Evolutionary conservation across 768 basidiomycete genomes (phyloP).

Genomic region (Cystobasidium onofrii): DNA sequence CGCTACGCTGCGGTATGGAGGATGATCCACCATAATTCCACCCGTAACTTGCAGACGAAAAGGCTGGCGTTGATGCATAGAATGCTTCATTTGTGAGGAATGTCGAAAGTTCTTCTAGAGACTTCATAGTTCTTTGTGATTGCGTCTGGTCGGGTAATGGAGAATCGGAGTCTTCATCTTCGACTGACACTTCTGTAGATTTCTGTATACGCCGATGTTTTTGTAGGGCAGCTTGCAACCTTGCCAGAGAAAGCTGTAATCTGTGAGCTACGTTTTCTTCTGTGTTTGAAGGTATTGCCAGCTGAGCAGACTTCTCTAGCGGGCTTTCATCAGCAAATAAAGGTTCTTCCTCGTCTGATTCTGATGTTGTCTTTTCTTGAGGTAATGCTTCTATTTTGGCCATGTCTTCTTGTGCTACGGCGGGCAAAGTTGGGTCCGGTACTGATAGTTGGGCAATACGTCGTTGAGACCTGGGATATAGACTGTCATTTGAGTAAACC

Average conservation of each 20-base stretch:
- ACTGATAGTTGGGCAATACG: background rate
- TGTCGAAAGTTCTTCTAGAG: constrained; percentile 2
- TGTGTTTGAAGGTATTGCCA: background rate
- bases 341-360: background rate
- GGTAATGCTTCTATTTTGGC: background rate
- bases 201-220: background rate
- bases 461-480: background rate
- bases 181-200: background rate
- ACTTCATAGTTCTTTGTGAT: background rate
- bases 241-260: background rate
- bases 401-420: background rate
- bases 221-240: background rate
- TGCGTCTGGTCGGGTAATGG: constrained; percentile 6
- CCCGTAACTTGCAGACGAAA: constrained; percentile 12
- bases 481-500: background rate
- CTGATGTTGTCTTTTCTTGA: background rate
- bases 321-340: constrained; percentile 3
- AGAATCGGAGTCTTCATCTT: background rate
- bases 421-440: background rate
- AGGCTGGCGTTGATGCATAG: constrained; percentile 30
- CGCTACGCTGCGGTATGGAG: background rate
- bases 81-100: constrained; percentile 25
- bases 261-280: background rate
- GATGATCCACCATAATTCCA: constrained; percentile 4
- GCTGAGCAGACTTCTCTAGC: background rate